phyloP scores from a whole-genome alignment of 805 yeast species.

The Candida maris region DNA sequence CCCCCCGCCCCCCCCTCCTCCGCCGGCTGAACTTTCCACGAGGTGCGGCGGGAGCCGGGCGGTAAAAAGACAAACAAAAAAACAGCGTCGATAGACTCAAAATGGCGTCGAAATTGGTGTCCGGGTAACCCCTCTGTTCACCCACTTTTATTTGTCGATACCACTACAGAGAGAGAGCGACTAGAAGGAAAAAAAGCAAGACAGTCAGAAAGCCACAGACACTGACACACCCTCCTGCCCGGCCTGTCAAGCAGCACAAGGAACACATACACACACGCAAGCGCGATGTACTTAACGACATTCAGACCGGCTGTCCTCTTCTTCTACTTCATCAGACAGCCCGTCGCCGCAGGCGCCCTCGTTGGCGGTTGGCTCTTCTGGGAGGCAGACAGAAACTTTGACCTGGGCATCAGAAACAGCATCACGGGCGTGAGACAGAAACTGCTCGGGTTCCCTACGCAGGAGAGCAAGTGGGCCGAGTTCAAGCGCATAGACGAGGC shows the following conservation, averaged over 20 bases:
- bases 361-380: conserved; percentile 32
- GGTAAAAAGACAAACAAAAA: no score
- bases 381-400: conserved; percentile 34
- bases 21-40: no score
- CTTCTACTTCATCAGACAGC: conserved; percentile 36
- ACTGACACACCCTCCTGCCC: no score
- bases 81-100: no score
- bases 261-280: neutral
- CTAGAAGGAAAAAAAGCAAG: neutral
- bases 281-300: conserved; percentile 24
- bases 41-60: no score
- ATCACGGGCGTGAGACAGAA: conserved; percentile 27
- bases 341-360: conserved; percentile 33
- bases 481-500: conserved; percentile 31
- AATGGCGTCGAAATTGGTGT: no score
- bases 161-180: neutral
- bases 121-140: conserved; percentile 6
- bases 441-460: conserved; percentile 33
- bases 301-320: conserved; percentile 36
- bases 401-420: conserved; percentile 29
- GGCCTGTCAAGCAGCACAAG: no score
- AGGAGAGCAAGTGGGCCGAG: conserved; percentile 24
- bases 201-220: no score
- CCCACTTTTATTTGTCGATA: conserved; percentile 1
- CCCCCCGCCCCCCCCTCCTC: no score